Evolutionary conservation across 139 green algal species (phyloP).

Genomic region (Micromonas commoda): DNA sequence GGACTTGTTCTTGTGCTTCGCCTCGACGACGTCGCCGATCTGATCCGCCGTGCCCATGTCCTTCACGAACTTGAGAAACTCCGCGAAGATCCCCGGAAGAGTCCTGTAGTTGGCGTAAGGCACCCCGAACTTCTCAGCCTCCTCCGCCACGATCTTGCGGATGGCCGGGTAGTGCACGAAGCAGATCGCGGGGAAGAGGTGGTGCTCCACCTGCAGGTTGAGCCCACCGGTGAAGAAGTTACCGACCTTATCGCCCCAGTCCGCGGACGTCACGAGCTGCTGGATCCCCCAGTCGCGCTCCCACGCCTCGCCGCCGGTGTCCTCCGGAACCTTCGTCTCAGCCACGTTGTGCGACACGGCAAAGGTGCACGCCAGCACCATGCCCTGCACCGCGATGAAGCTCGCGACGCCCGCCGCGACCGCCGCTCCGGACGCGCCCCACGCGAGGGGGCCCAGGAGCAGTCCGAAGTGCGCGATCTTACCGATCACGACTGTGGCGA

Average conservation of each 20-base stretch:
- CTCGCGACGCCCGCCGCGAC: conserved; percentile 36
- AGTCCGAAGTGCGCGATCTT: conserved; percentile 70
- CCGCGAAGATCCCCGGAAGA: conserved; percentile 30
- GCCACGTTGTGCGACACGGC: conserved; percentile 74
- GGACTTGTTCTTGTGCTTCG: not conserved
- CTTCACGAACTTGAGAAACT: conserved; percentile 37
- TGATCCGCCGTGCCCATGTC: conserved; percentile 23
- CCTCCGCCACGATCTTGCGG: conserved; percentile 36
- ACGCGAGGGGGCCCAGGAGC: conserved; percentile 41
- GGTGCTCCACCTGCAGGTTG: conserved; percentile 60
- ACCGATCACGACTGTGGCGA: conserved; percentile 51
- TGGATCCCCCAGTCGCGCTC: conserved; percentile 62
- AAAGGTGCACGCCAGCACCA: conserved; percentile 71
- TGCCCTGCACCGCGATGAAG: conserved; percentile 56
- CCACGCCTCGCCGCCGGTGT: conserved; percentile 24
- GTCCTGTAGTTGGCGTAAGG: conserved; percentile 32
- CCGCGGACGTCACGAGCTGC: conserved; percentile 70
- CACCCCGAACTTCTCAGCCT: conserved; percentile 22
- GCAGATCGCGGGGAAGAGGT: conserved; percentile 41
- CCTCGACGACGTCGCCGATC: not conserved
- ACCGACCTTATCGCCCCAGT: conserved; percentile 69
- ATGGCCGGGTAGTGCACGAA: conserved; percentile 44
- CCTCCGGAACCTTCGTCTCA: conserved; percentile 52
- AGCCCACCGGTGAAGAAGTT: conserved; percentile 81
- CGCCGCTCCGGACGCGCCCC: conserved; percentile 30